Percentiles rank a stretch among this genome's conserved stretches.
Conservation (phyloP, 139 green algal species). For the Eudorina sp. region DNA sequence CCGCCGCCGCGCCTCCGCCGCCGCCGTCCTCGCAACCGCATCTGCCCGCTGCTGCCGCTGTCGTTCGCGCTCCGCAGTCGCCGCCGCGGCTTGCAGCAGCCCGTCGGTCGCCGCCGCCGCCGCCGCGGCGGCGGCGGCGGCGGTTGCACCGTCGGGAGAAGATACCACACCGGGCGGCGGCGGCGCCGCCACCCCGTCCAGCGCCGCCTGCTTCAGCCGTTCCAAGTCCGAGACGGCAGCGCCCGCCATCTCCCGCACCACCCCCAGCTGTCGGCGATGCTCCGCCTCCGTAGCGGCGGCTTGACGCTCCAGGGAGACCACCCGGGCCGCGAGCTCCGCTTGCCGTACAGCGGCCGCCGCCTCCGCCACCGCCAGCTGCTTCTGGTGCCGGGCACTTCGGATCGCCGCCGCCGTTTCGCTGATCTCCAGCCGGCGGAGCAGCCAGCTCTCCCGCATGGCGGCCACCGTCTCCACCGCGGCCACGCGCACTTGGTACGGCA, state of each 20-base stretch:
- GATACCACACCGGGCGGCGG: too few relatives aligned
- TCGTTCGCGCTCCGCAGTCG: neutral
- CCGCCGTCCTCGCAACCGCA: neutral
- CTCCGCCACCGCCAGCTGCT: conserved; percentile 12
- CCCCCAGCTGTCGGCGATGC: neutral
- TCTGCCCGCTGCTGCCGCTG: neutral
- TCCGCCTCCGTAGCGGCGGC: neutral
- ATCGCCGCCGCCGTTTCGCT: neutral
- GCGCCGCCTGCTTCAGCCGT: neutral
- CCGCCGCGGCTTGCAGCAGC: neutral
- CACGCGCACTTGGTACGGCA: neutral
- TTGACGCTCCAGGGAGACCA: neutral
- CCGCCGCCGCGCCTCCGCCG: neutral
- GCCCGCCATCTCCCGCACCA: neutral
- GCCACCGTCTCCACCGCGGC: neutral
- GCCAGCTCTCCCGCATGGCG: neutral
- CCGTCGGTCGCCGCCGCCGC: neutral
- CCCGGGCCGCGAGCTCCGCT: neutral
- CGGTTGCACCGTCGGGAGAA: neutral
- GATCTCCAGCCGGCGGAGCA: neutral
- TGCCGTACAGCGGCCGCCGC: neutral
- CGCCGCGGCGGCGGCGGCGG: neutral
- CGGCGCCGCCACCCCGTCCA: neutral
- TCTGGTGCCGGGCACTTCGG: neutral
- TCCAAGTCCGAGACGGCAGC: neutral